These are phyloP conservation scores for maize (Zea mays) DNA, from an alignment of 176 grass and related monocot genomes.

Conservation along the genomic window DNA sequence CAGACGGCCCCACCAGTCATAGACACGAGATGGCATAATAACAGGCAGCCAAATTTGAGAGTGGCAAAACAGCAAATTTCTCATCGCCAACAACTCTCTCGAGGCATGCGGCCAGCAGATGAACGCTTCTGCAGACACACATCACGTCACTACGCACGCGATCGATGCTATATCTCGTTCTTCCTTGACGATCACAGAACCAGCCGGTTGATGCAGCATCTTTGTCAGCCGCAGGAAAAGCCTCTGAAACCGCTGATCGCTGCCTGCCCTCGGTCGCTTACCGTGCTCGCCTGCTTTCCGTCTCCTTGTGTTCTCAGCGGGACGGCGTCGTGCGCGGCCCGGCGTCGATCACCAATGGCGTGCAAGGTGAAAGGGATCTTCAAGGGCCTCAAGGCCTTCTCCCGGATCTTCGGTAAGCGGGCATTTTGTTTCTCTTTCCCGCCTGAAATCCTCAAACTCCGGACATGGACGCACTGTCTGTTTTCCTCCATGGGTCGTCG, in stretches of 20 bases:
- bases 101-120: background rate
- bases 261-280: slow-evolving; percentile 1
- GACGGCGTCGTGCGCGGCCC: background rate
- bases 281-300: background rate
- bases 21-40: too few relatives aligned
- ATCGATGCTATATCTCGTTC: background rate
- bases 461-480: background rate
- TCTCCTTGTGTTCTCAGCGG: slow-evolving; percentile 27
- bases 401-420: slow-evolving; percentile 64
- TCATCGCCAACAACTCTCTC: slow-evolving; percentile 31
- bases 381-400: slow-evolving; percentile 76
- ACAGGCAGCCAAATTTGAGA: too few relatives aligned
- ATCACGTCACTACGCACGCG: background rate
- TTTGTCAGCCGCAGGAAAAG: slow-evolving; percentile 24
- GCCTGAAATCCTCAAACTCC: background rate
- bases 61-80: too few relatives aligned
- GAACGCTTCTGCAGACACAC: background rate
- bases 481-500: background rate
- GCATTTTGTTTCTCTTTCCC: background rate
- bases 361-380: slow-evolving; percentile 77
- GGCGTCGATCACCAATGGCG: slow-evolving; percentile 43
- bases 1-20: too few relatives aligned
- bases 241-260: slow-evolving; percentile 10
- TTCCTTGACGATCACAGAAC: background rate
- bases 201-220: slow-evolving; percentile 33